A percentile compares a stretch with the other conserved stretches of the same genome.
Conservation (phyloP, 805 yeast genomes). For the Cephaloascus fragrans region DNA sequence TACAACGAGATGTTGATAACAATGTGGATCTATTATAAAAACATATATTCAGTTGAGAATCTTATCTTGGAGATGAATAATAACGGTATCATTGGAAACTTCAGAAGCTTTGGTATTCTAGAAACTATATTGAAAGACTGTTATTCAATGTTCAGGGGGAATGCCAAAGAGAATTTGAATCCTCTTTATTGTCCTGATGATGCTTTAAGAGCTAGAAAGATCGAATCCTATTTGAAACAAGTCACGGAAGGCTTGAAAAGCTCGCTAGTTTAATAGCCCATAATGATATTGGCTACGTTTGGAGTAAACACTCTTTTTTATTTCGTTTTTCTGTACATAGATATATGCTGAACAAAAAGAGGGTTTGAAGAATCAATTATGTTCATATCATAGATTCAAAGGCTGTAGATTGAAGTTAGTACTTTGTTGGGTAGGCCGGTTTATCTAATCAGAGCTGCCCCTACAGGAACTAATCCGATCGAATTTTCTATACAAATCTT, state of each 20-base stretch:
- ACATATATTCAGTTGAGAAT: slow-evolving; percentile 19
- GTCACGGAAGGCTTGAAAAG: neutral
- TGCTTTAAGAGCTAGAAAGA: neutral
- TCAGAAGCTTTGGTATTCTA: slow-evolving; percentile 18
- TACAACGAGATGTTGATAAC: slow-evolving; percentile 24
- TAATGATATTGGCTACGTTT: too few relatives aligned
- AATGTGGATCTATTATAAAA: slow-evolving; percentile 27
- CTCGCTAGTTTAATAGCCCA: too few relatives aligned
- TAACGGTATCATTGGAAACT: slow-evolving; percentile 26
- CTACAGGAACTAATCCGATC: too few relatives aligned
- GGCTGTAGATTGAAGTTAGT: too few relatives aligned
- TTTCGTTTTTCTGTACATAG: too few relatives aligned
- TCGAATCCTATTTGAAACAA: neutral
- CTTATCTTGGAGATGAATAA: slow-evolving; percentile 28
- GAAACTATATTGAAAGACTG: slow-evolving; percentile 6
- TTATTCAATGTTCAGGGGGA: neutral
- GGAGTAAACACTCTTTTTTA: too few relatives aligned
- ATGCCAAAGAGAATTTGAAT: neutral
- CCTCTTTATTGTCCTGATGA: neutral
- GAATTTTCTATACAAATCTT: too few relatives aligned
- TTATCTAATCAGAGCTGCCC: too few relatives aligned
- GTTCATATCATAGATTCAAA: too few relatives aligned
- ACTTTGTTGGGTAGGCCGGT: too few relatives aligned
- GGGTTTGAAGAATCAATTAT: too few relatives aligned
- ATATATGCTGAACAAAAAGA: too few relatives aligned